Percentiles rank a stretch among this genome's conserved stretches.
Conservation (phyloP, 2,329 filamentous ascomycete species). For the Alternaria sp. region DNA sequence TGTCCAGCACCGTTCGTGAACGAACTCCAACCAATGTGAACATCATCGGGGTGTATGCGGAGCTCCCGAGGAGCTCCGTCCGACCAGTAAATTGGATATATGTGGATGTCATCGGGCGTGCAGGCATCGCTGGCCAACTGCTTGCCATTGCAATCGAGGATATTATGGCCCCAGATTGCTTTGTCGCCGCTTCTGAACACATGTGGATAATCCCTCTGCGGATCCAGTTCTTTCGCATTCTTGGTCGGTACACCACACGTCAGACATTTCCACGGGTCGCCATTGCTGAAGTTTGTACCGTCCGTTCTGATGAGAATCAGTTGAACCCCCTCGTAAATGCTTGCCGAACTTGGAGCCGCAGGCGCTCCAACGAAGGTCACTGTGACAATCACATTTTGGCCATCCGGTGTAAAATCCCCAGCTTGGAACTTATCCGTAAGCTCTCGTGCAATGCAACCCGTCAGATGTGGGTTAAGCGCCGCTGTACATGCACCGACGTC, state of each 20-base stretch:
- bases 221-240: conserved; percentile 38
- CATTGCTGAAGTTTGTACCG: conserved; percentile 52
- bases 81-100: conserved; percentile 56
- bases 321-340: conserved; percentile 55
- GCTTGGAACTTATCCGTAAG: conserved; percentile 31
- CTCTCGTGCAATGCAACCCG: conserved; percentile 50
- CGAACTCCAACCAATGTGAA: conserved; percentile 56
- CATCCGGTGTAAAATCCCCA: conserved; percentile 54
- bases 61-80: conserved; percentile 54
- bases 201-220: conserved; percentile 55
- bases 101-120: conserved; percentile 48
- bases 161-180: conserved; percentile 41
- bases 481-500: conserved; percentile 45
- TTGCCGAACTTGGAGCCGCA: conserved; percentile 49
- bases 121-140: conserved; percentile 50
- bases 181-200: conserved; percentile 53
- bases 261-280: conserved; percentile 60
- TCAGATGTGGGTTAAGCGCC: conserved; percentile 47
- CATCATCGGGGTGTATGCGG: conserved; percentile 57
- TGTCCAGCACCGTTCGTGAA: conserved; percentile 42
- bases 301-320: conserved; percentile 53
- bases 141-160: conserved; percentile 50
- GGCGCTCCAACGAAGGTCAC: conserved; percentile 57
- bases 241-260: conserved; percentile 54
- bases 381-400: conserved; percentile 54